Evolutionary conservation across 2,329 filamentous ascomycete species (phyloP).

Genomic region (Neocatenulostroma microsporum): DNA sequence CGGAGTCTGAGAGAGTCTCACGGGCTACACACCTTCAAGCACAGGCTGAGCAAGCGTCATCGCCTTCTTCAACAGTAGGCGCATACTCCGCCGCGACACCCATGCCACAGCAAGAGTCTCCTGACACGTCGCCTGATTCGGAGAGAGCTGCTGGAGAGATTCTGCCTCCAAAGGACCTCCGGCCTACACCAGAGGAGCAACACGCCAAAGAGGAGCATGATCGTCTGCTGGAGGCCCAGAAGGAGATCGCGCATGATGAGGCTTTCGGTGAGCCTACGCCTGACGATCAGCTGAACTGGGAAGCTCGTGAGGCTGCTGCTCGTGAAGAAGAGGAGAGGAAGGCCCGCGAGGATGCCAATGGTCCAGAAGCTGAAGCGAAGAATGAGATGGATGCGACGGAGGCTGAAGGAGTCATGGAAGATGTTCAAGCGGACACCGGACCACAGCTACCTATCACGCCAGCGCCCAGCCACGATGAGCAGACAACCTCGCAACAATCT

Average conservation of each 20-base stretch:
- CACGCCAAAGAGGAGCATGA: constrained; percentile 49
- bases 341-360: constrained; percentile 25
- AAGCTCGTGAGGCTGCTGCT: constrained; percentile 35
- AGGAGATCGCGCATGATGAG: constrained; percentile 37
- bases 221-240: constrained; percentile 43
- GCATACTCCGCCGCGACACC: constrained; percentile 68
- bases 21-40: constrained; percentile 26
- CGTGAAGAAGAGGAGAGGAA: constrained; percentile 36
- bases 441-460: constrained; percentile 4
- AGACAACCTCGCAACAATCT: background rate
- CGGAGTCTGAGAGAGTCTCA: constrained; percentile 32
- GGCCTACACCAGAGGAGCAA: constrained; percentile 30
- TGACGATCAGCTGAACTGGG: constrained; percentile 51
- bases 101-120: constrained; percentile 46
- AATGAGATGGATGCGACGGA: constrained; percentile 14
- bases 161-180: constrained; percentile 25
- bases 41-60: constrained; percentile 32
- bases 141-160: constrained; percentile 18
- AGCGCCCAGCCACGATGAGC: constrained; percentile 6
- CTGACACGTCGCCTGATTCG: constrained; percentile 29
- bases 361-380: constrained; percentile 21
- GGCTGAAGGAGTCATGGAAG: constrained; percentile 20
- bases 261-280: constrained; percentile 44
- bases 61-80: constrained; percentile 57
- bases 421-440: constrained; percentile 4